These are phyloP conservation scores for Corymbia calophylla DNA, from an alignment of 441 rosid genomes.

Conservation along the genomic window DNA sequence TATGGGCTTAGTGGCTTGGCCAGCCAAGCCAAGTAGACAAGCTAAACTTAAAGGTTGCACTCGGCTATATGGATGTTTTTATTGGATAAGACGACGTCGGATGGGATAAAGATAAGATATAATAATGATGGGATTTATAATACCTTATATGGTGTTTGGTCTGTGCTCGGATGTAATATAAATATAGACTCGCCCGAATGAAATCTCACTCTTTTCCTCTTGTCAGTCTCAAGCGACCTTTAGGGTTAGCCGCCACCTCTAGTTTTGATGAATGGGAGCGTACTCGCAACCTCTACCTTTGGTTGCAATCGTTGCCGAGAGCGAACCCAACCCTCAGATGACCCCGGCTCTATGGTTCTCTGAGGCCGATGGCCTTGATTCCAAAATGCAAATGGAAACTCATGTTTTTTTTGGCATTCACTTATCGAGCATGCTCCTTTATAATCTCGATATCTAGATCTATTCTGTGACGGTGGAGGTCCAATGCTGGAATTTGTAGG, in stretches of 20 bases:
- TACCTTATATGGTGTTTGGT: neutral
- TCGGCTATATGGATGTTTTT: neutral
- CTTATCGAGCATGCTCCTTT: neutral
- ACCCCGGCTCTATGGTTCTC: neutral
- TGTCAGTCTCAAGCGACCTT: neutral
- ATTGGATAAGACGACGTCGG: neutral
- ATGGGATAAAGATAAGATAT: neutral
- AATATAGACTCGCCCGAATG: neutral
- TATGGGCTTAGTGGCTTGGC: neutral
- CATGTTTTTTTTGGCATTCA: neutral
- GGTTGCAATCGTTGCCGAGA: neutral
- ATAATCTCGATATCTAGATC: neutral
- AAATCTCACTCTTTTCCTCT: neutral
- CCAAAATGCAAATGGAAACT: neutral
- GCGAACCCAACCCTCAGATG: neutral
- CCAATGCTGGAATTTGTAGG: slow-evolving; percentile 15
- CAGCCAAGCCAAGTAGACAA: neutral
- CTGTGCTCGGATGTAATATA: neutral
- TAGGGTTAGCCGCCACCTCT: neutral
- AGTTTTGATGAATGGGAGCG: neutral
- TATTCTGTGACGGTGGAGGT: slow-evolving; percentile 10
- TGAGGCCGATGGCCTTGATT: neutral
- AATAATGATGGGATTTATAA: neutral
- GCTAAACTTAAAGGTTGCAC: neutral
- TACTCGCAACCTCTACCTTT: neutral